Evolutionary conservation across 352 stramenopile genomes (phyloP).

Genomic region (Elongisporangium prolatum): DNA sequence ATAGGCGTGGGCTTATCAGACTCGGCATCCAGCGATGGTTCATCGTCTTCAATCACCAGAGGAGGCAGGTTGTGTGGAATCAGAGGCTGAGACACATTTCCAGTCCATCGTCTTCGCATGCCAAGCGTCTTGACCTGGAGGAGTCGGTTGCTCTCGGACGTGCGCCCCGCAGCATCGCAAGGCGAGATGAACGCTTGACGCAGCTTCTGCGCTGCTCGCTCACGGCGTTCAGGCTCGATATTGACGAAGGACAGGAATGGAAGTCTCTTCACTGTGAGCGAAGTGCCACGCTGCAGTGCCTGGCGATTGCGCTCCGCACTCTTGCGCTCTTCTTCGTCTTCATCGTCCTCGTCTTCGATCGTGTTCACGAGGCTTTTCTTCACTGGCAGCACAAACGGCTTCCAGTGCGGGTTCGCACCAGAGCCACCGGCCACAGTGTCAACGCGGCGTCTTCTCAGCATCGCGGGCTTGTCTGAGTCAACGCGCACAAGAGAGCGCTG

Average conservation of each 20-base stretch:
- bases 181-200: slow-evolving; percentile 77
- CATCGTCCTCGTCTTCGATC: slow-evolving; percentile 4
- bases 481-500: neutral
- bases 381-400: slow-evolving; percentile 70
- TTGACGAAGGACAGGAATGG: slow-evolving; percentile 82
- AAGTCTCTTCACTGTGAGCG: slow-evolving; percentile 65
- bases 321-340: slow-evolving; percentile 29
- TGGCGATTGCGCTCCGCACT: slow-evolving; percentile 42
- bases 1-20: slow-evolving; percentile 12
- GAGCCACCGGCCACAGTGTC: slow-evolving; percentile 2
- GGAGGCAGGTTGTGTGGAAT: slow-evolving; percentile 60
- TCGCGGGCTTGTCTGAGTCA: slow-evolving; percentile 1
- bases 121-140: slow-evolving; percentile 83
- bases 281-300: slow-evolving; percentile 41
- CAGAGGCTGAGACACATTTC: slow-evolving; percentile 40
- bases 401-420: slow-evolving; percentile 40
- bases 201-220: slow-evolving; percentile 48
- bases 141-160: slow-evolving; percentile 70
- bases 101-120: slow-evolving; percentile 60
- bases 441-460: slow-evolving; percentile 36
- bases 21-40: slow-evolving; percentile 23
- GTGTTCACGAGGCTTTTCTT: slow-evolving; percentile 19
- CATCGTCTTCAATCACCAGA: slow-evolving; percentile 56
- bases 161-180: slow-evolving; percentile 45
- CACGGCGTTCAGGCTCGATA: slow-evolving; percentile 45